These are phyloP conservation scores for Podaxis rugospora DNA, from an alignment of 768 basidiomycete genomes.

Conservation along the genomic window DNA sequence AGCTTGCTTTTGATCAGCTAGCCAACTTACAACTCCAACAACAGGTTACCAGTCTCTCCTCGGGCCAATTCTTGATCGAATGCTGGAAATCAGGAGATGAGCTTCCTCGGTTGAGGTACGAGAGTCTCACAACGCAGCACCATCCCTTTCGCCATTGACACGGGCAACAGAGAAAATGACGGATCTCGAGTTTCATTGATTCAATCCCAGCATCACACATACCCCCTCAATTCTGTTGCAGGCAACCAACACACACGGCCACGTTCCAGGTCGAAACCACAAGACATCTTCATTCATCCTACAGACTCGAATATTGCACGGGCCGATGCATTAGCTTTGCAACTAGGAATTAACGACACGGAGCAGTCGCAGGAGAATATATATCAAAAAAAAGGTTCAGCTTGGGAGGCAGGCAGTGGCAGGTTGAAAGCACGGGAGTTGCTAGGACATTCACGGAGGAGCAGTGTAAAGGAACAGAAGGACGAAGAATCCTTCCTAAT, in stretches of 20 bases:
- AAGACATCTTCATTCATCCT: slow-evolving; percentile 60
- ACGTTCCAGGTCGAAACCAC: slow-evolving; percentile 52
- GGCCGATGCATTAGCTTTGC: slow-evolving; percentile 56
- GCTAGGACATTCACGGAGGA: slow-evolving; percentile 18
- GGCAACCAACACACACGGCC: slow-evolving; percentile 27
- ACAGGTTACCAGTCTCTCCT: slow-evolving; percentile 53
- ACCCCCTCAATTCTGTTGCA: slow-evolving; percentile 17
- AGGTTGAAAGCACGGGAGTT: slow-evolving; percentile 45
- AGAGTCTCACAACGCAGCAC: background rate
- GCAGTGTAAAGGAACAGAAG: background rate
- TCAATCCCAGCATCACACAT: slow-evolving; percentile 15
- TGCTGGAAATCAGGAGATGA: slow-evolving; percentile 7
- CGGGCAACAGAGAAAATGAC: background rate
- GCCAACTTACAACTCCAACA: background rate
- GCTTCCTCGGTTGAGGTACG: slow-evolving; percentile 8
- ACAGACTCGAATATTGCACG: slow-evolving; percentile 59
- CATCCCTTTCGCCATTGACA: background rate
- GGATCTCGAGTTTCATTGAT: slow-evolving; percentile 8
- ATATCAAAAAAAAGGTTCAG: slow-evolving; percentile 22
- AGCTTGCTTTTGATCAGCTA: background rate
- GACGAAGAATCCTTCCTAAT: background rate
- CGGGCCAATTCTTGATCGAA: slow-evolving; percentile 43
- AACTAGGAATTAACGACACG: slow-evolving; percentile 47
- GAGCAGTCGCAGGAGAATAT: slow-evolving; percentile 39
- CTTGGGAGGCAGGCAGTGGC: slow-evolving; percentile 52